These are phyloP conservation scores for Aegilops speltoides DNA, from an alignment of 176 grass and related monocot genomes.

Conservation along the genomic window DNA sequence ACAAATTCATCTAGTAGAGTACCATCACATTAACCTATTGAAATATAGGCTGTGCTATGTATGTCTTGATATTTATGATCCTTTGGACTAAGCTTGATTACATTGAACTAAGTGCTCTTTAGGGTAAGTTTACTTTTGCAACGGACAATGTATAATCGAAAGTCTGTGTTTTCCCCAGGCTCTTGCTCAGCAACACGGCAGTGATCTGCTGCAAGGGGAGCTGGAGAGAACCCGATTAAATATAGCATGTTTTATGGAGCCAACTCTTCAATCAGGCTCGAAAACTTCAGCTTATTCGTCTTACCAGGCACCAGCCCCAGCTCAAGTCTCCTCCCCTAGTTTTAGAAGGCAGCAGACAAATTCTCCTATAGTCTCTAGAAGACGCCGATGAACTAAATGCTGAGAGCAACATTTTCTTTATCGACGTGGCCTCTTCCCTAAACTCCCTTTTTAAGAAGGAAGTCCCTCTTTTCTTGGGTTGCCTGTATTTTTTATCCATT, in stretches of 20 bases:
- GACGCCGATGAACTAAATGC: conserved; percentile 54
- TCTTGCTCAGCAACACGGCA: conserved; percentile 77
- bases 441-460: neutral
- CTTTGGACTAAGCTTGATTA: neutral
- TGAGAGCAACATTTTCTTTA: neutral
- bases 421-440: neutral
- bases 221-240: conserved; percentile 89
- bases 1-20: neutral
- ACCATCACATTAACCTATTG: neutral
- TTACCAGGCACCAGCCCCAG: conserved; percentile 43
- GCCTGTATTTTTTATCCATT: neutral
- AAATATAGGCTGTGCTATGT: neutral
- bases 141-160: neutral
- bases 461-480: neutral
- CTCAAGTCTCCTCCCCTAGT: conserved; percentile 57
- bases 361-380: conserved; percentile 72
- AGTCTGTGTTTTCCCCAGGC: conserved; percentile 42
- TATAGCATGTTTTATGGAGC: conserved; percentile 91
- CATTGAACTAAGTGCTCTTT: neutral
- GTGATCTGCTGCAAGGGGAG: conserved; percentile 79
- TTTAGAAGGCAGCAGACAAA: conserved; percentile 77
- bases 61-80: neutral
- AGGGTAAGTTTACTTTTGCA: neutral
- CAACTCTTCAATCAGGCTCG: conserved; percentile 44
- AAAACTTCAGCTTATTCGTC: conserved; percentile 41